These are phyloP conservation scores for Prillingera fragicola DNA, from an alignment of 1,284 basidiomycete species.

Conservation along the genomic window DNA sequence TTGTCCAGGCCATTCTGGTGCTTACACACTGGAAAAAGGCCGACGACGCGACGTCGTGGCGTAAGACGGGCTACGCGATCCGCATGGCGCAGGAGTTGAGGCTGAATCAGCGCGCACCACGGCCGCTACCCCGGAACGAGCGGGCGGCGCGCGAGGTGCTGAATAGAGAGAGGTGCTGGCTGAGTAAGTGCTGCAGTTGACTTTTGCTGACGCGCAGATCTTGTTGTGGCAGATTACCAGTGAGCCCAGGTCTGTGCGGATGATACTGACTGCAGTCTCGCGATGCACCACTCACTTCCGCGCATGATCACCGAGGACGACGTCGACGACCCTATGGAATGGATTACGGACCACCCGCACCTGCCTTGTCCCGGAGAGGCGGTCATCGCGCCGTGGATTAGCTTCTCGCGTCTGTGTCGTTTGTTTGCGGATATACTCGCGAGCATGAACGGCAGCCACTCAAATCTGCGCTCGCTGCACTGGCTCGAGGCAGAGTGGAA, in stretches of 20 bases:
- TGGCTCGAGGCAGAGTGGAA: conserved; percentile 28
- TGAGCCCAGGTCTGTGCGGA: conserved; percentile 5
- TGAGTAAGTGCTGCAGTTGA: conserved; percentile 17
- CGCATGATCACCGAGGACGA: conserved; percentile 28
- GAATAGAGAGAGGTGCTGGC: conserved; percentile 29
- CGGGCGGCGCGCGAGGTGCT: conserved; percentile 27
- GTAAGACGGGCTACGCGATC: conserved; percentile 40
- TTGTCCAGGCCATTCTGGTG: conserved; percentile 46
- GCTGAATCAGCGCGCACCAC: conserved; percentile 27
- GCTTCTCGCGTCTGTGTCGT: conserved; percentile 25
- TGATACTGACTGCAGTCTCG: conserved; percentile 17
- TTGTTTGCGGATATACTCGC: conserved; percentile 25
- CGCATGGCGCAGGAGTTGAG: conserved; percentile 46
- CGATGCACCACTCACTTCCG: conserved; percentile 27
- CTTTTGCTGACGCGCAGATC: conserved; percentile 10
- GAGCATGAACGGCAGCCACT: conserved; percentile 25
- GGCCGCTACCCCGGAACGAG: conserved; percentile 34
- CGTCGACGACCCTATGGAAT: conserved; percentile 23
- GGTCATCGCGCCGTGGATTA: conserved; percentile 30
- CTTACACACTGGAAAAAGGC: conserved; percentile 38
- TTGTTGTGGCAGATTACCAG: conserved; percentile 31
- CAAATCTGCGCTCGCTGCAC: conserved; percentile 25
- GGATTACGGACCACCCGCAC: conserved; percentile 33
- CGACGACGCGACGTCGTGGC: conserved; percentile 40
- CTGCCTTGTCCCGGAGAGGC: conserved; percentile 29